Evolutionary conservation across 768 basidiomycete genomes (phyloP), one percentile per base, ranked within the genome.

Genomic region (Russula lepida): DNA sequence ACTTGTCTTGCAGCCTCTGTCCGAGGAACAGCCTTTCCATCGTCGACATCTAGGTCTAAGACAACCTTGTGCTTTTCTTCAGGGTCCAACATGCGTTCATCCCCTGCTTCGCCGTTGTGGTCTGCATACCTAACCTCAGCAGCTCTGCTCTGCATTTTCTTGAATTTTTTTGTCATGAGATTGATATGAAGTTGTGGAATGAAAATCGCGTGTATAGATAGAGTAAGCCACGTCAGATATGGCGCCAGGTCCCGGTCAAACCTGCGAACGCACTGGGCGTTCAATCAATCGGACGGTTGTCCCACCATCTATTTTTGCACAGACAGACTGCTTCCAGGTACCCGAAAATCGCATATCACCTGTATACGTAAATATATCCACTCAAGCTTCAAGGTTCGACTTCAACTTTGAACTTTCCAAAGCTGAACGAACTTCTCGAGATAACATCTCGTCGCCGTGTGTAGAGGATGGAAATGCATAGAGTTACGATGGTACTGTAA

Each of bases 91-190:
- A 28, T 33, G 51, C 35, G 27, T 25, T 6, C 32, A 13, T 27
- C 39, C 7, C n/a, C 33, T 4, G 19, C 5, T 56, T 44, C 44
- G n/a, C 15, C 11, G 30, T 12, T 33, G 6, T 2, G 4, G 48
- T 52, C 30, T 12, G 6, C 27, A 47, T 56, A 33, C 33, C 12
- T 65, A 28, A 72, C 65, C 25, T 69, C 68, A 9, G 71, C 68
- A 25, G 67, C 54, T 53, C 75, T 79, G 61, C 74, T 73, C 53
- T 73, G 76, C 72, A 86, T 88, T 69, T 81, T 79, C 58, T 85
- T 78, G 54, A 81, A 78, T 64, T 82, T 83, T 74, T 92, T 92
- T 53, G 82, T 82, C 69, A 81, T 84, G 46, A 90, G 75, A 70
- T 85, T 1, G n/a, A n/a, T n/a, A n/a, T n/a, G n/a, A n/a, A n/a